Evolutionary conservation across 352 stramenopile species (phyloP).

Genomic region (Thalassiosira livingstoniorum): DNA sequence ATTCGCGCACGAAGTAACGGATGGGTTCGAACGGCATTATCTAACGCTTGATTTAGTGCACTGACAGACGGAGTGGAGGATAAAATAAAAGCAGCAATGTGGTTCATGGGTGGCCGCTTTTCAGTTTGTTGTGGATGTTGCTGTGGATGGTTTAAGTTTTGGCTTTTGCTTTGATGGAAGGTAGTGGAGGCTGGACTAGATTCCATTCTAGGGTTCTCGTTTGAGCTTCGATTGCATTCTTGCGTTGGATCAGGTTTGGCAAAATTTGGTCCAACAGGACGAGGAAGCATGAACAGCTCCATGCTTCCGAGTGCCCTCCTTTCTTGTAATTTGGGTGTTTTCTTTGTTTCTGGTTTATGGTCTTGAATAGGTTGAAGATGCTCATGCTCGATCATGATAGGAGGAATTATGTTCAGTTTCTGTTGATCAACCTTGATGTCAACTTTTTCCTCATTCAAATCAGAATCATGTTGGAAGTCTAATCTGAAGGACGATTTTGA

Average conservation of each 20-base stretch:
- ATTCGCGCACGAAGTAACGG: constrained; percentile 15
- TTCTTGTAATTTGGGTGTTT: constrained; percentile 5
- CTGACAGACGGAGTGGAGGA: constrained; percentile 12
- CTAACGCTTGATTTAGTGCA: constrained; percentile 1
- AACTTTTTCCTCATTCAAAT: too few species aligned
- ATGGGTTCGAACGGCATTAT: constrained; percentile 26
- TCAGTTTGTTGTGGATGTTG: not conserved
- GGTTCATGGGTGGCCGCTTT: constrained; percentile 22
- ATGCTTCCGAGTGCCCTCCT: constrained; percentile 12
- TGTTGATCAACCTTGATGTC: too few species aligned
- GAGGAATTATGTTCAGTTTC: too few species aligned
- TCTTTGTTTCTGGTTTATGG: not conserved
- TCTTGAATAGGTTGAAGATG: too few species aligned
- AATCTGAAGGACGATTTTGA: too few species aligned
- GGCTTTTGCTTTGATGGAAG: not conserved
- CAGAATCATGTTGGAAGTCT: too few species aligned
- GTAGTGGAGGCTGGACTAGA: not conserved
- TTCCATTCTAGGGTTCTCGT: not conserved
- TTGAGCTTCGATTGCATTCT: not conserved
- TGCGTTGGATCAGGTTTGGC: not conserved
- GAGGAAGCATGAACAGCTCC: constrained; percentile 24
- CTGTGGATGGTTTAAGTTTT: not conserved
- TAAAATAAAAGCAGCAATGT: constrained; percentile 8
- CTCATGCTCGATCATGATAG: too few species aligned
- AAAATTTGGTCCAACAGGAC: constrained; percentile 2